Conservation (phyloP, 768 basidiomycete species). For the Amanita phalloides region DNA sequence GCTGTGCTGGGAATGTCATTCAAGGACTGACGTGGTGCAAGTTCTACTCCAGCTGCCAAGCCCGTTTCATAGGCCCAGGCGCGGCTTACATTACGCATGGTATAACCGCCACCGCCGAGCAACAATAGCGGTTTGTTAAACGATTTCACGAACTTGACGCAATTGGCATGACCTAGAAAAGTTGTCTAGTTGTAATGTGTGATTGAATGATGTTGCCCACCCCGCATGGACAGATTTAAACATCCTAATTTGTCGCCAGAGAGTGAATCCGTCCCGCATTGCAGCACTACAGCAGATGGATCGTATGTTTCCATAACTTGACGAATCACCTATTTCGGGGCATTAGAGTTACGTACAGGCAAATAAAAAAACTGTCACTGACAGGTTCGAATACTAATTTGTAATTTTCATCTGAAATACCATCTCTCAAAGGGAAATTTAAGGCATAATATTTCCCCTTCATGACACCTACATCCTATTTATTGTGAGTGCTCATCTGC, state of each 20-base stretch:
- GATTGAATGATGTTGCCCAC: constrained; percentile 22
- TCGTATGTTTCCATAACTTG: constrained; percentile 93
- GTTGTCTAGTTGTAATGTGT: neutral
- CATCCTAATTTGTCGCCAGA: constrained; percentile 95
- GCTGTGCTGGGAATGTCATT: neutral
- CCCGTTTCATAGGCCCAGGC: constrained; percentile 99
- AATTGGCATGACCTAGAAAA: constrained; percentile 81
- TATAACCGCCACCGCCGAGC: constrained; percentile 96
- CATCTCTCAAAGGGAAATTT: constrained; percentile 92
- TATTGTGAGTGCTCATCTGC: constrained; percentile 6
- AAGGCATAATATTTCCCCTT: constrained; percentile 92
- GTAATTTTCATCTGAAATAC: constrained; percentile 92
- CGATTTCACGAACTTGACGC: constrained; percentile 93
- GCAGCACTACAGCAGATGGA: constrained; percentile 90
- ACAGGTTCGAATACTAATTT: constrained; percentile 94
- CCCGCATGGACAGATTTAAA: constrained; percentile 94
- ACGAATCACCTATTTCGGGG: constrained; percentile 59
- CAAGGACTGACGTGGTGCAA: constrained; percentile 54
- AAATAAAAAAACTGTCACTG: constrained; percentile 16
- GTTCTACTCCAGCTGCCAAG: constrained; percentile 92
- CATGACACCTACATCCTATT: constrained; percentile 81
- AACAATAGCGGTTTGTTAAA: constrained; percentile 91
- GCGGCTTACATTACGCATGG: constrained; percentile 94
- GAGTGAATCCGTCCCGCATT: constrained; percentile 95
- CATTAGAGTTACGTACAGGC: neutral